Evolutionary conservation across 2,329 filamentous ascomycete genomes (phyloP).

Genomic region (Fusarium nanum): DNA sequence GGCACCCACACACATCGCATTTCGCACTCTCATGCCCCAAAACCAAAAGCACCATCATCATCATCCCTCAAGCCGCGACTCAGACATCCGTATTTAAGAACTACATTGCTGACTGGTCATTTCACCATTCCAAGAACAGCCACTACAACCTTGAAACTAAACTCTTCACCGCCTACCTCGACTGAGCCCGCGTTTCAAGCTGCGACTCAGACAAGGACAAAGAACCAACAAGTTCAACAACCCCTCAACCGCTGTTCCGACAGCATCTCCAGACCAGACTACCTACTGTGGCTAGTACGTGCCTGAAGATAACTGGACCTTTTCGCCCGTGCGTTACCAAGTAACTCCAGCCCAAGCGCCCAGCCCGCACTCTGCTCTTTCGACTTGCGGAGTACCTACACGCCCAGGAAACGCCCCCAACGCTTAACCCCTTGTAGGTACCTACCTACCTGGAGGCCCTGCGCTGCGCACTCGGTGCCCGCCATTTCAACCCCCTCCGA

Average conservation of each 20-base stretch:
- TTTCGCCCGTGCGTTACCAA: constrained; percentile 38
- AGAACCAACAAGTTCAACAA: constrained; percentile 14
- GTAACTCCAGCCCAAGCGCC: constrained; percentile 36
- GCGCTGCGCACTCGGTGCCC: constrained; percentile 39
- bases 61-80: constrained; percentile 37
- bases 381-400: constrained; percentile 29
- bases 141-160: constrained; percentile 39
- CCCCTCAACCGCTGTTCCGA: constrained; percentile 28
- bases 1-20: constrained; percentile 30
- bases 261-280: constrained; percentile 36
- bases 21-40: constrained; percentile 26
- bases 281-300: constrained; percentile 36
- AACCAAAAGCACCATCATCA: constrained; percentile 31
- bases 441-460: constrained; percentile 33
- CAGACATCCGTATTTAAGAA: constrained; percentile 35
- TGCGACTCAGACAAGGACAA: constrained; percentile 26
- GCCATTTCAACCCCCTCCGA: constrained; percentile 46
- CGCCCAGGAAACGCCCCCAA: constrained; percentile 28
- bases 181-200: constrained; percentile 22
- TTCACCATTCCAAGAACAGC: constrained; percentile 47
- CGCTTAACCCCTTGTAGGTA: constrained; percentile 34
- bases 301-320: constrained; percentile 37
- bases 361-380: constrained; percentile 22
- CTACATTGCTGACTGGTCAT: constrained; percentile 45
- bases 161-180: constrained; percentile 41